phyloP scores from a whole-genome alignment of 257 asterid genomes.

The Asclepias syriaca region DNA sequence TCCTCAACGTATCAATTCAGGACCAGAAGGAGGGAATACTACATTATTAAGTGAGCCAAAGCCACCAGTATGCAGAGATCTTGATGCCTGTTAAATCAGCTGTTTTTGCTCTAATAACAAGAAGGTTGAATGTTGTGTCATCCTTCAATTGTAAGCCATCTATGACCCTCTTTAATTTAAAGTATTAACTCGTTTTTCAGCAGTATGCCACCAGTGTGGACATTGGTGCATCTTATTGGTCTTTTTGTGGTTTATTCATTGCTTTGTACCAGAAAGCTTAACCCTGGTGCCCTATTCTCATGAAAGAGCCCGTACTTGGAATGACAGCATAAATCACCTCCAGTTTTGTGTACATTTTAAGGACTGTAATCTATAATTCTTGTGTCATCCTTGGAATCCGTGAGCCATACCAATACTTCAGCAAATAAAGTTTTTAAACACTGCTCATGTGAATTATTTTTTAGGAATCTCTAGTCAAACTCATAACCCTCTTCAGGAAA shows the following conservation, averaged over 20 bases:
- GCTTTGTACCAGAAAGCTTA: slow-evolving; percentile 17
- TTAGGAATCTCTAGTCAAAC: neutral
- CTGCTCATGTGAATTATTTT: neutral
- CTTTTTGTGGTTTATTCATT: slow-evolving; percentile 16
- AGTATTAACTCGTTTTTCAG: slow-evolving; percentile 6
- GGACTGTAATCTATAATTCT: neutral
- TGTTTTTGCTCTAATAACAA: slow-evolving; percentile 38
- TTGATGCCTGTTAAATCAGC: slow-evolving; percentile 72
- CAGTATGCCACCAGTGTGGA: slow-evolving; percentile 20
- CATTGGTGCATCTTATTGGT: slow-evolving; percentile 15
- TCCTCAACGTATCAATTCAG: slow-evolving; percentile 63
- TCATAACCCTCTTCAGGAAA: neutral
- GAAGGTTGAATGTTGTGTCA: slow-evolving; percentile 35
- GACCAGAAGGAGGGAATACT: slow-evolving; percentile 91
- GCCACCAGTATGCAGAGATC: slow-evolving; percentile 93
- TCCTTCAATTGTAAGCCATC: slow-evolving; percentile 33
- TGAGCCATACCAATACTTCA: neutral
- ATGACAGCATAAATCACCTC: neutral
- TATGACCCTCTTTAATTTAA: slow-evolving; percentile 10
- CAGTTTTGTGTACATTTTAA: neutral
- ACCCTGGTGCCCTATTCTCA: neutral
- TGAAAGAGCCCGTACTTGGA: neutral
- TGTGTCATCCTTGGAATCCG: neutral
- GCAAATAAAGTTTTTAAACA: neutral
- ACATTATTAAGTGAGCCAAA: slow-evolving; percentile 79